Base-by-base conservation (phyloP, 768 basidiomycete species). In the Termitomyces sp. region DNA sequence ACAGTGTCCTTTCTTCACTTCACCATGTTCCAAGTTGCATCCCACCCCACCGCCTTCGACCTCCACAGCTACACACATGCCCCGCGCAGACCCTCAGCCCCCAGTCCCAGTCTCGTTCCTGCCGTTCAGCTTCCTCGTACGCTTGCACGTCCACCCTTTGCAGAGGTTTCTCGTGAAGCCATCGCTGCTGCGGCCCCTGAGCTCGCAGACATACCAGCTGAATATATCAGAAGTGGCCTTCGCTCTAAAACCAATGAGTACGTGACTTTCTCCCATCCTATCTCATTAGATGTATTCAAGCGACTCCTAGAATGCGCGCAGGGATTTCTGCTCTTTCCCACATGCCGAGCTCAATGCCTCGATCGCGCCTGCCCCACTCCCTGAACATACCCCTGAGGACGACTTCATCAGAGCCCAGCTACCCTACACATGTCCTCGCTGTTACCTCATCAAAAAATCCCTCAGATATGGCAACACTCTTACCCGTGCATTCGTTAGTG, bases 61-160 rank as follows among this genome's bases (percentile, higher is more conserved):
- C 68, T 68, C 59, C 76, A 73, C 65, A 61, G 63, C 50, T 76
- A 76, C 62, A 62, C 65, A 30, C 72, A 72, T 53, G 72, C 70
- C 32, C 72, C 69, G 41, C 55, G 67, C n/a, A 60, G 68, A 32
- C 49, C 68, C 20, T 51, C 63, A 24, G 57, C 66, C 3, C 56
- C 69, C 4, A 26, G 63, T 11, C 56, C 69, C 4, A 22, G 62
- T 18, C 57, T 51, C 38, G 59, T 64, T 13, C 66, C 73, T 3
- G 67, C 63, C 62, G 77, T 90, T 11, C 85, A 89, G 63, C 82
- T 92, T 24, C 90, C 88, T n/a, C 81, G 88, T 55, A 82, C 76
- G 41, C 84, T 92, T 51, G 74, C 80, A 33, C 81, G 87, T 11
- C 88, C 90, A 5, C 70, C 76, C 2, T 85, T 80, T 61, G 65